Percentiles rank a stretch among this genome's conserved stretches.
phyloP scores from a whole-genome alignment of 169 alveolate species.

The Eimeria acervulina region DNA sequence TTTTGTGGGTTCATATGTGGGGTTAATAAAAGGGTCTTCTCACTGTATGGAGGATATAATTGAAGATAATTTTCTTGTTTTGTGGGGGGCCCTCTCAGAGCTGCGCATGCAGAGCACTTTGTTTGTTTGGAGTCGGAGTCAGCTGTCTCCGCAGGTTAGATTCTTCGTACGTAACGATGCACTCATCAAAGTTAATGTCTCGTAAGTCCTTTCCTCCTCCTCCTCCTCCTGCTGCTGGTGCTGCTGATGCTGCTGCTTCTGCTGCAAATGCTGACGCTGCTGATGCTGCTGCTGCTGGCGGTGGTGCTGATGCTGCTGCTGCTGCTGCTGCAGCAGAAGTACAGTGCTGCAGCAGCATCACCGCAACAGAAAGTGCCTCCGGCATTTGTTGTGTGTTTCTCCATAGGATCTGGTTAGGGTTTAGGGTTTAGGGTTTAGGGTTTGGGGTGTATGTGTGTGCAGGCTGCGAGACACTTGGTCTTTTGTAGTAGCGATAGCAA shows the following conservation, averaged over 20 bases:
- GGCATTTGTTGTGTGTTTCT: too few relatives aligned
- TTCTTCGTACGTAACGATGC: conserved; percentile 73
- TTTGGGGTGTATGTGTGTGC: too few relatives aligned
- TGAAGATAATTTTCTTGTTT: conserved; percentile 82
- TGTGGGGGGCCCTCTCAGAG: conserved; percentile 70
- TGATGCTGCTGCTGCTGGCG: too few relatives aligned
- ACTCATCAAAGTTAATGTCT: conserved; percentile 62
- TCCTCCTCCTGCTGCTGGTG: too few relatives aligned
- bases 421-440: too few relatives aligned
- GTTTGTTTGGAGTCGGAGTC: conserved; percentile 70
- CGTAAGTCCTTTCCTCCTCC: conserved; percentile 16
- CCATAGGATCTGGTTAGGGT: too few relatives aligned
- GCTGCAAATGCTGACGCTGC: too few relatives aligned
- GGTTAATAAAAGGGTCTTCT: neutral
- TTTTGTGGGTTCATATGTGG: conserved; percentile 8
- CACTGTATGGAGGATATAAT: conserved; percentile 76
- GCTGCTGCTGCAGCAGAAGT: neutral
- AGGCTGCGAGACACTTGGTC: conserved; percentile 82
- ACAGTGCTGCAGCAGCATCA: conserved; percentile 1
- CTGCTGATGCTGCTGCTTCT: too few relatives aligned
- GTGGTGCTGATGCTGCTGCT: too few relatives aligned
- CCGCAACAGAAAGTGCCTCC: too few relatives aligned
- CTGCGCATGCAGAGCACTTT: conserved; percentile 69
- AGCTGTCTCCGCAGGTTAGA: conserved; percentile 2
- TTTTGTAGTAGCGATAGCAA: conserved; percentile 80